phyloP scores from a whole-genome alignment of 371 early-diverging fungal genomes.

The Zychaea mexicana region DNA sequence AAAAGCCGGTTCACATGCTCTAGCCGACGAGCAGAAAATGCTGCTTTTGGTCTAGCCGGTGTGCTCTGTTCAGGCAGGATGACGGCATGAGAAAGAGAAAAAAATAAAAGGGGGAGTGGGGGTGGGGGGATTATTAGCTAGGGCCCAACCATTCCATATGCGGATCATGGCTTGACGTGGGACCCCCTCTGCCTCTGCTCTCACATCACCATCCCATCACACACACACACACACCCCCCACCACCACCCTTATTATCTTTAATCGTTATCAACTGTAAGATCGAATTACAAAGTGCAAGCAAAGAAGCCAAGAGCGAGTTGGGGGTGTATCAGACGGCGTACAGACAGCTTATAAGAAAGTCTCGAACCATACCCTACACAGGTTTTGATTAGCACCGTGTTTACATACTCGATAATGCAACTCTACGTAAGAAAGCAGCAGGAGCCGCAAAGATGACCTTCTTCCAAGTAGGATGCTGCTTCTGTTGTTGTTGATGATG shows the following conservation, averaged over 20 bases:
- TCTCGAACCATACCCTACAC: not conserved
- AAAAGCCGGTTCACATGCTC: constrained; percentile 1
- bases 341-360: not conserved
- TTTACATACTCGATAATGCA: not conserved
- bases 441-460: not conserved
- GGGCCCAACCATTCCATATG: not conserved
- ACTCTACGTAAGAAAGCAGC: not conserved
- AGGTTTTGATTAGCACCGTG: constrained; percentile 1
- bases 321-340: too few species aligned
- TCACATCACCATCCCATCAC: not conserved
- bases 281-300: not conserved
- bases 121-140: too few species aligned
- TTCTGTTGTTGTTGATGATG: not conserved
- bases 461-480: not conserved
- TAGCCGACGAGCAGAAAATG: constrained; percentile 1
- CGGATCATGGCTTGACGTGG: not conserved
- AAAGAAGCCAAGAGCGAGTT: not conserved
- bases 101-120: not conserved
- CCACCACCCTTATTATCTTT: not conserved
- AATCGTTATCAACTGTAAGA: constrained; percentile 5
- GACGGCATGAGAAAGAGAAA: not conserved
- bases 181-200: not conserved
- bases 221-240: not conserved
- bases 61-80: not conserved
- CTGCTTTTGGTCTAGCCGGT: not conserved